Evolutionary conservation across 2,329 filamentous ascomycete species (phyloP), one percentile per base, ranked within the genome.

Genomic region (Dactylellina leptospora): DNA sequence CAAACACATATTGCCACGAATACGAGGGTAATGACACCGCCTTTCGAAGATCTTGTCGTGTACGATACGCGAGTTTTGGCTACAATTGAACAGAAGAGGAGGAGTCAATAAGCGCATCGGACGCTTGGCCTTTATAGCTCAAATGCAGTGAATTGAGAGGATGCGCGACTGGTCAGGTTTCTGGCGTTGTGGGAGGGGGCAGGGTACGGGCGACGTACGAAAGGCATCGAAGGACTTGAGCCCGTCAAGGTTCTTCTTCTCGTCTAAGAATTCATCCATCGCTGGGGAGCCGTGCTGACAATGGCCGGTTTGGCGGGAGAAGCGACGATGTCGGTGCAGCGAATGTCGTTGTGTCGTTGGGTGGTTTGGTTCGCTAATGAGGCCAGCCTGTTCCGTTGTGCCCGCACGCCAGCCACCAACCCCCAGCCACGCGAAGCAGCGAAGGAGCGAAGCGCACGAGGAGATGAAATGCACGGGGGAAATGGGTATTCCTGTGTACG

Each of bases 51-150:
- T 75, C 88, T 87, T 48, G 90, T 89, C 61, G 95, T 88, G 81
- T 97, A 99, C 78, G 93, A 92, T 13, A 93, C 87, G 83, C 97
- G 97, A 59, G 93, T 91, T 84, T 99, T 97, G 75, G 95, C 93
- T 96, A 78, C 59, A 70, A 58, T 28, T 4, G 2, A n/a, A n/a
- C n/a, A n/a, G n/a, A n/a, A n/a, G n/a, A n/a, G n/a, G n/a, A n/a
- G n/a, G n/a, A n/a, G n/a, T n/a, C n/a, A n/a, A n/a, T n/a, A n/a
- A n/a, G n/a, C n/a, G n/a, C n/a, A n/a, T n/a, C n/a, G n/a, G n/a
- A n/a, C n/a, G n/a, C n/a, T n/a, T n/a, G n/a, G n/a, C n/a, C n/a
- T n/a, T n/a, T n/a, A n/a, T n/a, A n/a, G n/a, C n/a, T n/a, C n/a
- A n/a, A n/a, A n/a, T n/a, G n/a, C n/a, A n/a, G n/a, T n/a, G n/a